Evolutionary conservation across 2,329 filamentous ascomycete genomes (phyloP), one percentile per base, ranked within the genome.

Genomic region (Fonsecaea pugnacius): DNA sequence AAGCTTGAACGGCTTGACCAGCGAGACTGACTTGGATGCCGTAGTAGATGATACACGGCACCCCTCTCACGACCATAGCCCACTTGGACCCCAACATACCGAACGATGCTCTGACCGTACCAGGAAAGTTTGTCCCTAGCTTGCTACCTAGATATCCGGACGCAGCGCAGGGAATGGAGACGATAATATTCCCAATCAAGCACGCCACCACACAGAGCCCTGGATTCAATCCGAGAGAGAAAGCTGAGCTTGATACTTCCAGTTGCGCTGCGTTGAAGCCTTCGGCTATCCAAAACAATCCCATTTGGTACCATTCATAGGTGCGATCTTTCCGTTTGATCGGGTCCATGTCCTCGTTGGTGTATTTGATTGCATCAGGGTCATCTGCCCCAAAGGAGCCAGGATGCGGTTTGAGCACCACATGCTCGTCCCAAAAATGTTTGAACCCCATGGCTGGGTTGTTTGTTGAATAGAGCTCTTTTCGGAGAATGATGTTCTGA

Each of bases 1-100:
- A 74, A 3, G 72, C 73, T 66, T 74, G 72, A 43, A 76, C 74
- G 9, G 62, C 56, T 56, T 60, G 56, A 5, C 56, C 62, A 27
- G 62, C 62, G 24, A 64, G 62, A 53, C 56, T 60, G 33, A 36
- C 48, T n/a, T 60, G 56, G 40, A 64, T 64, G 12, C 56, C 56
- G 35, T 64, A 60, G 36, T 60, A 64, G 32, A 64, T 60, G 38
- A 64, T 30, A 24, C 62, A 64, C 12, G 62, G 56, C 24, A 64
- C 57, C 3, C 36, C 56, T 32, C 62, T 51, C 33, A 64, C 62
- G 30, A 64, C 33, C 56, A 64, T 60, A 4, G 62, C 56, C 56
- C 56, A 64, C 35, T 64, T 64, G 14, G 62, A 54, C 1, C 56
- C 56, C 21, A 33, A n/a, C 33, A 60, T 38, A 6, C 62, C 62